Conservation (phyloP, 129 eudicot species). For the Cynara cardunculus region DNA sequence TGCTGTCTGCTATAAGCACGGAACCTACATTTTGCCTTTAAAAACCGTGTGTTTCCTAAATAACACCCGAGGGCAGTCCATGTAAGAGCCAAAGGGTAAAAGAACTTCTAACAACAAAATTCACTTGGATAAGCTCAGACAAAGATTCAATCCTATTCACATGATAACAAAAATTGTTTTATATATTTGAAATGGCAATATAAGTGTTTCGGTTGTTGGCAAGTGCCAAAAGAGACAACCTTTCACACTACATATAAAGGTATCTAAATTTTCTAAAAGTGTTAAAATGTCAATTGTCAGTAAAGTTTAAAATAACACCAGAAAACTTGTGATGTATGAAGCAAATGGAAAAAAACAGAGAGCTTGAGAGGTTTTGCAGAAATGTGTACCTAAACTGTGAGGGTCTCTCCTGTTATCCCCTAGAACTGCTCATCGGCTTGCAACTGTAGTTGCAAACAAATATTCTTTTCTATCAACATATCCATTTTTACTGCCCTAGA, state of each 20-base stretch:
- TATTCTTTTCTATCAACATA: neutral
- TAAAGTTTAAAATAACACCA: neutral
- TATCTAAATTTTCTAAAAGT: neutral
- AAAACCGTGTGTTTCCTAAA: neutral
- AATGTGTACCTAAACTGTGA: neutral
- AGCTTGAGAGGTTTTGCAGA: neutral
- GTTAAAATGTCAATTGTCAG: neutral
- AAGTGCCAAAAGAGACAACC: neutral
- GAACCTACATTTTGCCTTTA: neutral
- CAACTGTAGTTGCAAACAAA: neutral
- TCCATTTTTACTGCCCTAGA: conserved; percentile 6
- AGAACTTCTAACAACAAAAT: conserved; percentile 4
- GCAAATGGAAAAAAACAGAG: neutral
- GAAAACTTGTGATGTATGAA: conserved; percentile 8
- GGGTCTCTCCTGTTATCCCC: neutral
- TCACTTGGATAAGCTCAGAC: neutral
- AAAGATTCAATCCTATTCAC: neutral
- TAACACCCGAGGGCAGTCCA: neutral
- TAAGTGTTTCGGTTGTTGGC: neutral
- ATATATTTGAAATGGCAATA: neutral
- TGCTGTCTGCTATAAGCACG: neutral
- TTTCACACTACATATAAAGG: neutral
- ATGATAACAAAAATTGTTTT: neutral
- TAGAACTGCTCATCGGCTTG: neutral
- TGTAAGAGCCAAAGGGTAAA: neutral